Conservation (phyloP, 2,329 filamentous ascomycete species). For the Fusarium sp. region DNA sequence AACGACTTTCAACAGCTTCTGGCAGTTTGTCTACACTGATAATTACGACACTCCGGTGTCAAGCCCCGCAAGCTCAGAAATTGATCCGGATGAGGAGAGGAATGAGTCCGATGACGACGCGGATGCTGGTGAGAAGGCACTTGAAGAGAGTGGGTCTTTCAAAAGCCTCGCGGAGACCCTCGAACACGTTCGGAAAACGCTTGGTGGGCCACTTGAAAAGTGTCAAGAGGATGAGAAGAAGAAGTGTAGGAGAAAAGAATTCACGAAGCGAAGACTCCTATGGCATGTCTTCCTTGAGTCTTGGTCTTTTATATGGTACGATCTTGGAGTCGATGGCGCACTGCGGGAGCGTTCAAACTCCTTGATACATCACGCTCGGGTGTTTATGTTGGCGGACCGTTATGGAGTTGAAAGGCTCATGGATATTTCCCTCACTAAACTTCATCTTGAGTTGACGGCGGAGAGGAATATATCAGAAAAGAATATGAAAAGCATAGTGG, state of each 20-base stretch:
- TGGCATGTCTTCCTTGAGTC: neutral
- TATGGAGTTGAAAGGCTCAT: constrained; percentile 1
- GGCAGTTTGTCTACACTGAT: constrained; percentile 7
- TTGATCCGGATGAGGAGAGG: too few species aligned
- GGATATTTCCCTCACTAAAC: neutral
- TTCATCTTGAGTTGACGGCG: neutral
- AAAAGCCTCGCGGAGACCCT: too few species aligned
- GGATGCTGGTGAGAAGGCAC: neutral
- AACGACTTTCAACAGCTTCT: constrained; percentile 7
- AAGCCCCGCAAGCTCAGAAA: neutral
- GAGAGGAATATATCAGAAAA: neutral
- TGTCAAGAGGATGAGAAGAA: neutral
- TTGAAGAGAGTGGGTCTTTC: too few species aligned
- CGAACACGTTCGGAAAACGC: too few species aligned
- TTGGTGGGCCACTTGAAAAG: too few species aligned
- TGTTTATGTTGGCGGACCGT: neutral
- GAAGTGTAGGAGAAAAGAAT: neutral
- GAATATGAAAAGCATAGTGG: neutral
- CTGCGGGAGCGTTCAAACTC: neutral
- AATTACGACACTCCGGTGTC: constrained; percentile 2
- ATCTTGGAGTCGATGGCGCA: neutral
- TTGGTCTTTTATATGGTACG: neutral
- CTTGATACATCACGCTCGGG: constrained; percentile 1
- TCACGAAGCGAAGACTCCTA: too few species aligned
- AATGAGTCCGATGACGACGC: neutral